Conservation (phyloP, 352 stramenopile species). For the Pythium volutum region DNA sequence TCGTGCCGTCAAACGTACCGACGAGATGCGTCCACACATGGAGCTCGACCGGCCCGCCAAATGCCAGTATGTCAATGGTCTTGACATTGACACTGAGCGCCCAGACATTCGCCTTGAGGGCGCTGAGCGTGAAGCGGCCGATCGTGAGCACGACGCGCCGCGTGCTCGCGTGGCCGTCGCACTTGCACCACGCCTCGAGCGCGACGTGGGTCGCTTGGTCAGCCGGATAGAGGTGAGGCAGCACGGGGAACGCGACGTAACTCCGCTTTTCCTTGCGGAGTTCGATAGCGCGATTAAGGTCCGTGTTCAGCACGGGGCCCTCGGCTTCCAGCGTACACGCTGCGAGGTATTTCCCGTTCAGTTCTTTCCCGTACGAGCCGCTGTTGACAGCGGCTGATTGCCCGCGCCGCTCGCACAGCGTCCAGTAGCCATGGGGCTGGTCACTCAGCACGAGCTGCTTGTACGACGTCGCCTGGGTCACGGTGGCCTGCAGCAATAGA, state of each 20-base stretch:
- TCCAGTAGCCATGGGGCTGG: slow-evolving; percentile 80
- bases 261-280: slow-evolving; percentile 55
- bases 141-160: slow-evolving; percentile 64
- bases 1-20: slow-evolving; percentile 87
- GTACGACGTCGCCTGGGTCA: slow-evolving; percentile 79
- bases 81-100: slow-evolving; percentile 77
- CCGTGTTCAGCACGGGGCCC: slow-evolving; percentile 79
- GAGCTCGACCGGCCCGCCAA: slow-evolving; percentile 46
- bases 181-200: slow-evolving; percentile 79
- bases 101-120: slow-evolving; percentile 73
- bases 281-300: slow-evolving; percentile 67
- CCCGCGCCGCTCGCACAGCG: slow-evolving; percentile 82
- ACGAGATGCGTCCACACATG: slow-evolving; percentile 86
- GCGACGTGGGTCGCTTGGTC: slow-evolving; percentile 41
- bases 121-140: slow-evolving; percentile 70
- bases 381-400: slow-evolving; percentile 66
- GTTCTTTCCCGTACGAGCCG: slow-evolving; percentile 40
- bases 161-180: slow-evolving; percentile 66
- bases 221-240: slow-evolving; percentile 37
- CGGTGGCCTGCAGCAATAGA: slow-evolving; percentile 69
- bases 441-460: slow-evolving; percentile 68
- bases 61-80: slow-evolving; percentile 72
- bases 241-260: slow-evolving; percentile 56
- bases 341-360: slow-evolving; percentile 55
- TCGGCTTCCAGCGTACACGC: slow-evolving; percentile 67